A percentile compares a stretch with the other conserved stretches of the same genome.
Conservation (phyloP, 2,329 filamentous ascomycete species). For the Exophiala mesophila region DNA sequence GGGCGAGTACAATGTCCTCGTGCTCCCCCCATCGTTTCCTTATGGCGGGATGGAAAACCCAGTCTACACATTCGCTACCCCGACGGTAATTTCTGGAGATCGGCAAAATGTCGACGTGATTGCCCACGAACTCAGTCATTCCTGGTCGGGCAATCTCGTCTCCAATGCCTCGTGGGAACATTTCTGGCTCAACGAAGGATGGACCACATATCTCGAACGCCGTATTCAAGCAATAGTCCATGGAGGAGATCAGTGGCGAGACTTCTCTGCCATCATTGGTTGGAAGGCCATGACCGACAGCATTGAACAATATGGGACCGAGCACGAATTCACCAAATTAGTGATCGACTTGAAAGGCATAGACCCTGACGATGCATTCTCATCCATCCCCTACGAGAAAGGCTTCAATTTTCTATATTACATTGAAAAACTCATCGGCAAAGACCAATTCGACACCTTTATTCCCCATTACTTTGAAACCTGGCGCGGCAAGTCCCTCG, state of each 20-base stretch:
- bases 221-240: constrained; percentile 73
- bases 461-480: constrained; percentile 90
- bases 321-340: constrained; percentile 91
- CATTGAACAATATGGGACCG: constrained; percentile 69
- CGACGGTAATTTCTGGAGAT: constrained; percentile 87
- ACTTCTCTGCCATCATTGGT: constrained; percentile 93
- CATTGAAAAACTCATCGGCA: constrained; percentile 78
- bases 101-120: constrained; percentile 93
- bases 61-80: constrained; percentile 90
- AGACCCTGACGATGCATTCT: constrained; percentile 95
- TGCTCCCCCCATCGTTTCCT: constrained; percentile 84
- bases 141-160: constrained; percentile 80
- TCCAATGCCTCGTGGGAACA: constrained; percentile 51
- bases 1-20: constrained; percentile 91
- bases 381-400: constrained; percentile 89
- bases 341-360: constrained; percentile 81
- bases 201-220: constrained; percentile 92
- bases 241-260: constrained; percentile 69
- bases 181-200: constrained; percentile 67
- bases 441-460: constrained; percentile 87
- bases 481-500: constrained; percentile 79
- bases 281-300: constrained; percentile 86
- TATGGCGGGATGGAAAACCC: constrained; percentile 93
- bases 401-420: constrained; percentile 92
- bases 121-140: constrained; percentile 71